Evolutionary conservation across 1,139 yeast genomes (phyloP), one percentile per base, ranked within the genome.

Genomic region (Nakaseomyces glabratus): DNA sequence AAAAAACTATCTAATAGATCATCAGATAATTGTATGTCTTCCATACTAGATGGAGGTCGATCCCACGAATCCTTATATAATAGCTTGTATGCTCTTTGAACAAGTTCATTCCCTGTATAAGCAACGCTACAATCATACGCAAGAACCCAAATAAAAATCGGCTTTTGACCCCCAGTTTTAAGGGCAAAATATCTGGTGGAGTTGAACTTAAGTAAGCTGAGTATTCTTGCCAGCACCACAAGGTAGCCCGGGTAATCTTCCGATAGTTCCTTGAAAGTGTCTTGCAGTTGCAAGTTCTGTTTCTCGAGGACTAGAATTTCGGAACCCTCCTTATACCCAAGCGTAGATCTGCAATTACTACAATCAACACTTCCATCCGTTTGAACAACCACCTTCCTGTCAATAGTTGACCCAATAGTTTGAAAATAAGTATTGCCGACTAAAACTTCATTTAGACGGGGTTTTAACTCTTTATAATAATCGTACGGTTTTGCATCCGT

Each of bases 391-490:
- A 40, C 29, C 10, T 35, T 33, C 4, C 35, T 36, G 2, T 25
- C 20, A 4, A 50, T 19, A 21, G 54, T 44, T 1, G 35, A 43
- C n/a, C 26, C 35, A 14, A 33, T 33, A 7, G 44, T 38, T 12
- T 38, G 26, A 23, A 55, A 45, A 26, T 39, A 50, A 3, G 58
- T 45, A 10, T 43, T 49, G 11, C 58, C 53, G 0, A 57, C 35
- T 7, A 55, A 36, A 0, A 57, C 13, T 23, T 54, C 59, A 5
- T 44, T 41, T 3, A 18, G n/a, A 7, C 23, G 25, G 4, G 59
- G 58, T n/a, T 31, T 22, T 16, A 53, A 33, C 8, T 43, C 32
- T 12, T 38, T 44, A 16, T 43, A 47, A 9, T 38, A 41, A 9
- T 28, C 24, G 1, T 34, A 31, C 24, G 31, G 32, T 6, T 16